Evolutionary conservation across 352 stramenopile genomes (phyloP), one percentile per base, ranked within the genome.

Genomic region (Peronospora belbahrii): DNA sequence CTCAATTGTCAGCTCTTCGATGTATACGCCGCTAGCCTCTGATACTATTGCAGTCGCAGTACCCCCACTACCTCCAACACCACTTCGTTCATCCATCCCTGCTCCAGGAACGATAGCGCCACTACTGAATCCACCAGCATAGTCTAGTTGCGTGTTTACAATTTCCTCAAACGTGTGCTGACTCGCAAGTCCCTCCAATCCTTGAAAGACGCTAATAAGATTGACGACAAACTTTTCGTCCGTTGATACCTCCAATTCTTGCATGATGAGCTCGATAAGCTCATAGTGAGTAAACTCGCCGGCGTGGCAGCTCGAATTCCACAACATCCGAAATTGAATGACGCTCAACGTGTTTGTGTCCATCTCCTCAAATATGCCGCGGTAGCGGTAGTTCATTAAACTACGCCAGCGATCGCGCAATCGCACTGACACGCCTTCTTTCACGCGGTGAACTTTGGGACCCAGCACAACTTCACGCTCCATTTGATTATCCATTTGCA

Each of bases 401-500:
- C 74, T 87, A 34, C 72, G 67, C 80, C 76, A 90, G 17, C 83
- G 80, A 58, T 94, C 83, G 7, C 83, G 74, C 30, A 94, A 50
- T 0, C 83, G 83, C 28, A 94, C 81, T 0, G 74, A 88, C 14
- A 92, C 79, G n/a, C 83, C 83, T 53, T 91, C 78, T 42, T 94
- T 92, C 18, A 88, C 77, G 11, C 69, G 77, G 36, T 91, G 74
- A 8, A 91, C 75, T 14, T 90, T 88, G 1, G 83, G 80, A 0
- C 80, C 78, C 3, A 94, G 51, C 27, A 94, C 74, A 25, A 94
- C 83, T 38, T 91, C 80, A 13, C 64, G 57, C 41, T 94, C 83
- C 78, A 94, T 94, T 59, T 94, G 83, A 36, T 94, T 92, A 56
- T 94, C 83, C 78, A 94, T 91, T 41, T 94, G 83, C 23, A 92